phyloP scores from a whole-genome alignment of 139 green algal genomes.

The Desmodesmus armatus region DNA sequence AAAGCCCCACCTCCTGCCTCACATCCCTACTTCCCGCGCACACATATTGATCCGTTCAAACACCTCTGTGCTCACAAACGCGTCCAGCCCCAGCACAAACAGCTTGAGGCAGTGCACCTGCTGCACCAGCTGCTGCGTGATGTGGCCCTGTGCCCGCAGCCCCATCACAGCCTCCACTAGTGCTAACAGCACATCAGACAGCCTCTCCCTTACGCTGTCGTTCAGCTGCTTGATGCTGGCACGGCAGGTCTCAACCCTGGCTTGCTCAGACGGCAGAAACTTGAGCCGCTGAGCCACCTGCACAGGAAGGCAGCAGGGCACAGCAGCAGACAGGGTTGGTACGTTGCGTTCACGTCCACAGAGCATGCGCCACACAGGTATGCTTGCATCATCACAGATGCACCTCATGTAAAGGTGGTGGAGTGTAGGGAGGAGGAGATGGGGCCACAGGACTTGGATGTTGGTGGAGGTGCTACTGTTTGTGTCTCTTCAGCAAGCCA shows the following conservation, averaged over 20 bases:
- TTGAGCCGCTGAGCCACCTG: slow-evolving; percentile 1
- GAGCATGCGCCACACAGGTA: too few species aligned
- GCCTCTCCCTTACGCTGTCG: slow-evolving; percentile 38
- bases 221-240: slow-evolving; percentile 20
- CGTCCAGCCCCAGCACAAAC: slow-evolving; percentile 50
- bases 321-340: slow-evolving; percentile 16
- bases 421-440: too few species aligned
- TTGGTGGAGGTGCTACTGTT: background rate
- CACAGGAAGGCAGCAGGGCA: background rate
- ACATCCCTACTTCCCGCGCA: slow-evolving; percentile 8
- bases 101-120: slow-evolving; percentile 37
- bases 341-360: too few species aligned
- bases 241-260: slow-evolving; percentile 35
- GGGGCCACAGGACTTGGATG: background rate
- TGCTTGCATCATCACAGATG: too few species aligned
- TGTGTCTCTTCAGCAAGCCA: background rate
- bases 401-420: too few species aligned
- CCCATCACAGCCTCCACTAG: background rate
- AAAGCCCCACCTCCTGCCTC: too few species aligned
- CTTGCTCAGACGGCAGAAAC: slow-evolving; percentile 27
- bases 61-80: slow-evolving; percentile 26
- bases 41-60: slow-evolving; percentile 28
- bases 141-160: background rate
- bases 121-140: slow-evolving; percentile 2
- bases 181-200: slow-evolving; percentile 24